These are phyloP conservation scores for Ceratobasidium sp. DNA, from an alignment of 1,284 basidiomycete genomes.

Conservation along the genomic window DNA sequence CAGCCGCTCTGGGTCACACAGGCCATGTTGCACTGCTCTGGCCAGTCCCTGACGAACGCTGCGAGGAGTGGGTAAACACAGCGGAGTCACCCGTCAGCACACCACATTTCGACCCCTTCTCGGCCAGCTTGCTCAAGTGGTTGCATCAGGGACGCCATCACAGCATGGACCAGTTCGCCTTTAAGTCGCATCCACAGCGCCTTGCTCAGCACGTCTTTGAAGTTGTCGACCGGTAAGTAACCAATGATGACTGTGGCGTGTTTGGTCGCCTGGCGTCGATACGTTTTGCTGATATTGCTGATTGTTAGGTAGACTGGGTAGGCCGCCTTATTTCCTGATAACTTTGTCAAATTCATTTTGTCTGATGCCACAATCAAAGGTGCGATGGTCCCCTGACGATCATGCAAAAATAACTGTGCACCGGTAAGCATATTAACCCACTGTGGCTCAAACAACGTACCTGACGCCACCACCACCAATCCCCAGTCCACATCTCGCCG, in stretches of 20 bases:
- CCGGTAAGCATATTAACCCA: neutral
- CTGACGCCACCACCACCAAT: constrained; percentile 44
- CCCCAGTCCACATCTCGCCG: constrained; percentile 39
- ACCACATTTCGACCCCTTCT: constrained; percentile 17
- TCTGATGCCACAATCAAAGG: constrained; percentile 42
- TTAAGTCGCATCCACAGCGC: neutral
- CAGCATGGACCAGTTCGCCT: constrained; percentile 45
- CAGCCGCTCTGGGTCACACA: constrained; percentile 35
- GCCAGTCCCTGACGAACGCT: constrained; percentile 42
- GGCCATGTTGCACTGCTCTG: constrained; percentile 32
- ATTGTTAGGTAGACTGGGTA: constrained; percentile 44
- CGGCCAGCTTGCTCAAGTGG: neutral
- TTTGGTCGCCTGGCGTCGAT: neutral
- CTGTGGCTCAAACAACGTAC: neutral
- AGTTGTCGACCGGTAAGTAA: constrained; percentile 35
- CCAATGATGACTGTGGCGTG: constrained; percentile 39
- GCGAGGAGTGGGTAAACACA: constrained; percentile 45
- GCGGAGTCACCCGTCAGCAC: constrained; percentile 42
- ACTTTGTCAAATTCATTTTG: constrained; percentile 39
- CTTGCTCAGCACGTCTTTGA: neutral
- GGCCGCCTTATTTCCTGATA: constrained; percentile 33
- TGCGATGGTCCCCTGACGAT: constrained; percentile 31
- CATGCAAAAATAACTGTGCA: constrained; percentile 20
- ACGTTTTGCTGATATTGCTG: constrained; percentile 43
- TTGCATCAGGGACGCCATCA: constrained; percentile 40